These are phyloP conservation scores for Tolypocladium inflatum DNA, from an alignment of 2,329 filamentous ascomycete species.

Conservation along the genomic window DNA sequence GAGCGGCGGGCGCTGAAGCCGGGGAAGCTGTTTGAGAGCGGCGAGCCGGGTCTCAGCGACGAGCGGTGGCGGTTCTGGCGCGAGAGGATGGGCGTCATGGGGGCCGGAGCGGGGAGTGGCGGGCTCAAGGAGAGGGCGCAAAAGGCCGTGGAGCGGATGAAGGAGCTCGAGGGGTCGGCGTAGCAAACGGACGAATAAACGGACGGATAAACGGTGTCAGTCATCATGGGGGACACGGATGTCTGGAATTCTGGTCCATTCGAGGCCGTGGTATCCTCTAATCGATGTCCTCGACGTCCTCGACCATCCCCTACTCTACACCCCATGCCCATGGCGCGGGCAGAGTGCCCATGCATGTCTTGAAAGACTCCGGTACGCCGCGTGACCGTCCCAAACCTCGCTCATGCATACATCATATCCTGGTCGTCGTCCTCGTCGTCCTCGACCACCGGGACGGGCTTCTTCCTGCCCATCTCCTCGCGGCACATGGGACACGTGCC, in stretches of 20 bases:
- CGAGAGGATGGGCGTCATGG: slow-evolving; percentile 14
- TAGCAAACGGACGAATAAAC: not conserved
- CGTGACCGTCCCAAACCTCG: not conserved
- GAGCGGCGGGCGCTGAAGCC: slow-evolving; percentile 10
- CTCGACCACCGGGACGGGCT: slow-evolving; percentile 31
- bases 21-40: slow-evolving; percentile 10
- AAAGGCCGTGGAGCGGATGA: slow-evolving; percentile 12
- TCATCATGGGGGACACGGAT: no score
- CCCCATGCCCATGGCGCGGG: not conserved
- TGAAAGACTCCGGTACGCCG: not conserved
- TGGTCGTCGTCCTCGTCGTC: slow-evolving; percentile 42
- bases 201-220: not conserved
- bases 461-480: slow-evolving; percentile 48
- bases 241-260: not conserved
- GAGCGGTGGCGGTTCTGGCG: slow-evolving; percentile 22
- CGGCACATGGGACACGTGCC: slow-evolving; percentile 56
- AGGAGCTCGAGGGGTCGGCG: slow-evolving; percentile 8
- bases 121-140: slow-evolving; percentile 12
- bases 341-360: not conserved
- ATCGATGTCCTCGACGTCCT: not conserved
- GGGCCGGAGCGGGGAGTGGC: slow-evolving; percentile 6
- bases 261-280: not conserved
- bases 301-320: not conserved
- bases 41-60: slow-evolving; percentile 11
- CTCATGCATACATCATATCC: slow-evolving; percentile 34